Percentiles rank a stretch among this genome's conserved stretches.
phyloP scores from a whole-genome alignment of 257 asterid genomes.

The Ophiorrhiza pumila region DNA sequence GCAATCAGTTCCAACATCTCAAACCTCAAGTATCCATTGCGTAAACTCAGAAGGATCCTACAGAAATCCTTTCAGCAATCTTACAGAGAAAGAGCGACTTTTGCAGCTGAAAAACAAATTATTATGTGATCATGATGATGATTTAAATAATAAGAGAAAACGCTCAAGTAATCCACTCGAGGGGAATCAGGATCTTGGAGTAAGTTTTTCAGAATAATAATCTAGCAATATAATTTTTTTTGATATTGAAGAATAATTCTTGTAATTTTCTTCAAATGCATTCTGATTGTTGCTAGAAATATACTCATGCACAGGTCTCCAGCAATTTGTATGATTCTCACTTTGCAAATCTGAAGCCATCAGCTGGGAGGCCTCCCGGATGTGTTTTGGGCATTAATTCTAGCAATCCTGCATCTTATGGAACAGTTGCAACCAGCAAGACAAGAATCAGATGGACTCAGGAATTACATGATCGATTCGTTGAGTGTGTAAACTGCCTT shows the following conservation, averaged over 20 bases:
- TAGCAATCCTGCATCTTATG: conserved; percentile 31
- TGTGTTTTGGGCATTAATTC: conserved; percentile 20
- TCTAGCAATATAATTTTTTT: no score
- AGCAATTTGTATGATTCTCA: conserved; percentile 38
- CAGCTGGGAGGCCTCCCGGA: conserved; percentile 26
- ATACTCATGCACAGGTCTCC: conserved; percentile 27
- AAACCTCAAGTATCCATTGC: conserved; percentile 13
- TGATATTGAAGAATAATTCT: not conserved
- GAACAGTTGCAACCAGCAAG: conserved; percentile 39
- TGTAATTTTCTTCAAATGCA: not conserved
- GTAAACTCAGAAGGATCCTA: conserved; percentile 25
- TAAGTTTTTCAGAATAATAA: conserved; percentile 32
- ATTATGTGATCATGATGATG: conserved; percentile 50
- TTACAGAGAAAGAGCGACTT: conserved; percentile 49
- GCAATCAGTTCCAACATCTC: conserved; percentile 20
- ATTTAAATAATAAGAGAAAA: conserved; percentile 27
- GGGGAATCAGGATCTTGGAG: conserved; percentile 40
- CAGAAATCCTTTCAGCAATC: conserved; percentile 41
- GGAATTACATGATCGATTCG: conserved; percentile 81
- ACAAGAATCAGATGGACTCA: conserved; percentile 85
- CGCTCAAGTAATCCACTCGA: conserved; percentile 30
- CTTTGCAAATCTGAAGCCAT: conserved; percentile 26
- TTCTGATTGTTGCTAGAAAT: not conserved
- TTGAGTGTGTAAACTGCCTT: conserved; percentile 69
- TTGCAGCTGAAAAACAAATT: conserved; percentile 52